These are phyloP conservation scores for Lycium ferocissimum DNA, from an alignment of 257 asterid genomes.

Conservation along the genomic window DNA sequence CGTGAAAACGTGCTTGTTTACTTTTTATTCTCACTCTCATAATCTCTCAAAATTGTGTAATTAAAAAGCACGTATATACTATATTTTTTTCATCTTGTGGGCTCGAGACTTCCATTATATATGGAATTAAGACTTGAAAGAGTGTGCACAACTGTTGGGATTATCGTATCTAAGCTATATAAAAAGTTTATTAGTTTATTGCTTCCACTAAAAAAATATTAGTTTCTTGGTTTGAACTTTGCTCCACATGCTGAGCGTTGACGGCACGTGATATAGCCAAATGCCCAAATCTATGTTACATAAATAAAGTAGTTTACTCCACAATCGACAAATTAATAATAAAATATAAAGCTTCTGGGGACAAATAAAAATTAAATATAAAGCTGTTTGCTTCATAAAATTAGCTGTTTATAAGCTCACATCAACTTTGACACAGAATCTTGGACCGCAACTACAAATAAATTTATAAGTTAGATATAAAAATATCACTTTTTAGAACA, in stretches of 20 bases:
- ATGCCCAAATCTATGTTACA: not conserved
- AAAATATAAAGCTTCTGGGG: no score
- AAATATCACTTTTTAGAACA: no score
- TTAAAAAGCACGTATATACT: not conserved
- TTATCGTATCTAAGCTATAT: not conserved
- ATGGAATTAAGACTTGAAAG: not conserved
- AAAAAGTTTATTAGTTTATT: not conserved
- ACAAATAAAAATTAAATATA: no score
- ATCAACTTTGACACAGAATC: no score
- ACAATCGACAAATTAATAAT: no score
- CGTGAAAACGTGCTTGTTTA: not conserved
- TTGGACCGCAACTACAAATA: no score
- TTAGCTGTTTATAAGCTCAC: no score
- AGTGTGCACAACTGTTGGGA: not conserved
- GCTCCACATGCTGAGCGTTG: conserved; percentile 33
- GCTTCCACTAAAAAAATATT: not conserved
- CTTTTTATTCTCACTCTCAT: not conserved
- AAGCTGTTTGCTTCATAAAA: no score
- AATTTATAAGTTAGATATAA: no score
- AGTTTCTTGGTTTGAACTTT: conserved; percentile 14
- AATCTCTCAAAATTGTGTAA: not conserved
- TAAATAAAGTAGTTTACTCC: not conserved
- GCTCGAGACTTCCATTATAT: not conserved
- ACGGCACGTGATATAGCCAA: conserved; percentile 39
- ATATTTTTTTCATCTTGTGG: not conserved